Percentiles rank a stretch among this genome's conserved stretches.
phyloP scores from a whole-genome alignment of 768 basidiomycete species.

The Podaxis sp. region DNA sequence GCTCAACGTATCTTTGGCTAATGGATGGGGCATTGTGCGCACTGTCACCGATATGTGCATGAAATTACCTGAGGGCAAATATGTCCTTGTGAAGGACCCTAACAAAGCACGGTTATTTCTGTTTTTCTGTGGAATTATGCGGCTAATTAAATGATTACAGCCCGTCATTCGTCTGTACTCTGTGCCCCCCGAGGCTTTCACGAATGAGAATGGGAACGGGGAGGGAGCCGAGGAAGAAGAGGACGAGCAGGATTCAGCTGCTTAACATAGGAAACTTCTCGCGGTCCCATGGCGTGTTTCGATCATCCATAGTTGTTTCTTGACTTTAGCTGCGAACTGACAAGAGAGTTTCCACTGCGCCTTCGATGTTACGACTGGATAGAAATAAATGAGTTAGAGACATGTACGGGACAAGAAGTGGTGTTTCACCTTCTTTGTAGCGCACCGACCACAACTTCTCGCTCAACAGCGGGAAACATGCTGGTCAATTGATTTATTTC shows the following conservation, averaged over 20 bases:
- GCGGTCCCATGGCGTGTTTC: background rate
- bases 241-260: slow-evolving; percentile 11
- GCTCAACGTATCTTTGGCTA: slow-evolving; percentile 90
- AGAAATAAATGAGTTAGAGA: slow-evolving; percentile 6
- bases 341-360: slow-evolving; percentile 77
- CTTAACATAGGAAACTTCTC: background rate
- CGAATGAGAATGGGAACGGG: slow-evolving; percentile 72
- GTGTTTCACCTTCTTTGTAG: slow-evolving; percentile 72
- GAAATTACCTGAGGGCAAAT: slow-evolving; percentile 98
- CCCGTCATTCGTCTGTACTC: slow-evolving; percentile 91
- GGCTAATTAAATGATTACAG: slow-evolving; percentile 38
- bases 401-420: background rate
- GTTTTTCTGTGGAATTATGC: slow-evolving; percentile 5
- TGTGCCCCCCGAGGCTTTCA: slow-evolving; percentile 86
- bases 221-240: slow-evolving; percentile 34
- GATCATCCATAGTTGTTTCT: background rate
- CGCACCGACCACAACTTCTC: slow-evolving; percentile 70
- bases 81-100: slow-evolving; percentile 95
- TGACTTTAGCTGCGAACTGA: slow-evolving; percentile 14
- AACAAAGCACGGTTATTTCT: slow-evolving; percentile 68
- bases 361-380: slow-evolving; percentile 69
- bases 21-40: slow-evolving; percentile 98
- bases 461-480: slow-evolving; percentile 81
- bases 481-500: slow-evolving; percentile 70
- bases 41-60: slow-evolving; percentile 92